phyloP scores from a whole-genome alignment of 495 filamentous ascomycete genomes.

The Daldinia grandis region DNA sequence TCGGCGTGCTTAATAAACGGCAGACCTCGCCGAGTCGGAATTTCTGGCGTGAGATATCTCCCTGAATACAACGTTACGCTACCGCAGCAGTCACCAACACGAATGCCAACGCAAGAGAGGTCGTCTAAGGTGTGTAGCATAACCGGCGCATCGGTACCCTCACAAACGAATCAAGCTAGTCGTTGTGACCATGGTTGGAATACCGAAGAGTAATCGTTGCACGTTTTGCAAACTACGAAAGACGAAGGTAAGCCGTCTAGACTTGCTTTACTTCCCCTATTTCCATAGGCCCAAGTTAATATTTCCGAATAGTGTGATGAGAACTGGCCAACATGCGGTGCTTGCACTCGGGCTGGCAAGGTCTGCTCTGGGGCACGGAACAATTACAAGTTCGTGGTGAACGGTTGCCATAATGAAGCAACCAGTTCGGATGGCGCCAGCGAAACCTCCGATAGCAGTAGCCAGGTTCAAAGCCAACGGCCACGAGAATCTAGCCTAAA shows the following conservation, averaged over 20 bases:
- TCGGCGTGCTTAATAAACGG: slow-evolving; percentile 29
- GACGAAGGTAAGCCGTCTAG: slow-evolving; percentile 35
- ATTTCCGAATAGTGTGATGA: slow-evolving; percentile 50
- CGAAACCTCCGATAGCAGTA: slow-evolving; percentile 11
- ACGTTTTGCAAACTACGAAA: slow-evolving; percentile 44
- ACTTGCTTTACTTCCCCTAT: background rate
- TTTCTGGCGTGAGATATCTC: slow-evolving; percentile 12
- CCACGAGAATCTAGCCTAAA: slow-evolving; percentile 15
- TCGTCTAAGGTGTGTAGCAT: slow-evolving; percentile 1
- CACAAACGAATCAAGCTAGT: background rate
- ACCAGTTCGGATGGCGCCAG: slow-evolving; percentile 18
- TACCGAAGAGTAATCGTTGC: slow-evolving; percentile 46
- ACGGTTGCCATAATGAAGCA: slow-evolving; percentile 42
- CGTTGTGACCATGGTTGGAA: slow-evolving; percentile 38
- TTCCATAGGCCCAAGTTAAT: slow-evolving; percentile 5
- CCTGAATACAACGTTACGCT: slow-evolving; percentile 20
- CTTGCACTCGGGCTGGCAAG: slow-evolving; percentile 50
- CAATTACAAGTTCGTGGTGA: slow-evolving; percentile 47
- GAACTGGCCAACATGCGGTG: slow-evolving; percentile 52
- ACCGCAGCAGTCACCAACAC: slow-evolving; percentile 8
- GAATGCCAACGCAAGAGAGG: slow-evolving; percentile 1
- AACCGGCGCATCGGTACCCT: slow-evolving; percentile 11
- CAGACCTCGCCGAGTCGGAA: slow-evolving; percentile 10
- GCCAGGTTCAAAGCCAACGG: slow-evolving; percentile 6
- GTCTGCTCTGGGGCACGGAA: slow-evolving; percentile 46